Percentiles rank a stretch among this genome's conserved stretches.
phyloP scores from a whole-genome alignment of 192 early-diverging fungal genomes.

The Podila horticola region DNA sequence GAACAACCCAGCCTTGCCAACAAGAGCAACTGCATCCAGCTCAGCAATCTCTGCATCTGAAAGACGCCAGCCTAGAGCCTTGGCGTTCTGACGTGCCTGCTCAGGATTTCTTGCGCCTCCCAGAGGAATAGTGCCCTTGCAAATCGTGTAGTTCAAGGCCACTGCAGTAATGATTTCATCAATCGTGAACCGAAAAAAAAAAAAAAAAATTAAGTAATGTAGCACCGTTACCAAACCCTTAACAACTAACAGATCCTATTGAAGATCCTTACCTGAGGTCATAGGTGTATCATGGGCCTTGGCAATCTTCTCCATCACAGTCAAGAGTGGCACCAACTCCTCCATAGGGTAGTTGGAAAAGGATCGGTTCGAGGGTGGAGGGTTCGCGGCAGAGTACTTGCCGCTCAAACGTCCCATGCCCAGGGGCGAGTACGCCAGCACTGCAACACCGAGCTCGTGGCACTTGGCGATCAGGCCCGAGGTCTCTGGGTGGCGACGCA shows the following conservation, averaged over 20 bases:
- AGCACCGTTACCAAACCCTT: not conserved
- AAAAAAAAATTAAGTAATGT: not conserved
- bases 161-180: slow-evolving; percentile 14
- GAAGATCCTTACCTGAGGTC: slow-evolving; percentile 35
- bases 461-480: slow-evolving; percentile 75
- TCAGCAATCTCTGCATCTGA: slow-evolving; percentile 53
- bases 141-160: slow-evolving; percentile 61
- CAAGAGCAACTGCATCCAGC: slow-evolving; percentile 49
- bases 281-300: slow-evolving; percentile 38
- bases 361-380: slow-evolving; percentile 26
- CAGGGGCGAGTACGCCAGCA: slow-evolving; percentile 79
- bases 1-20: slow-evolving; percentile 34
- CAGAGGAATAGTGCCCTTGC: slow-evolving; percentile 59
- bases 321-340: slow-evolving; percentile 25
- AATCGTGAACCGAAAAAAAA: not conserved
- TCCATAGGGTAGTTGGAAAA: slow-evolving; percentile 48
- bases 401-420: slow-evolving; percentile 79
- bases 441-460: slow-evolving; percentile 75
- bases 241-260: not conserved
- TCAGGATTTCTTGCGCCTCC: slow-evolving; percentile 56
- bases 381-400: slow-evolving; percentile 54
- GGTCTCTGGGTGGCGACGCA: slow-evolving; percentile 71
- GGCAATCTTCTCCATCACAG: slow-evolving; percentile 38
- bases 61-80: slow-evolving; percentile 55
- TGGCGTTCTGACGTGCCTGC: slow-evolving; percentile 56